Base-by-base conservation (phyloP, 2,329 filamentous ascomycete species). In the Sporothrix humicola region DNA sequence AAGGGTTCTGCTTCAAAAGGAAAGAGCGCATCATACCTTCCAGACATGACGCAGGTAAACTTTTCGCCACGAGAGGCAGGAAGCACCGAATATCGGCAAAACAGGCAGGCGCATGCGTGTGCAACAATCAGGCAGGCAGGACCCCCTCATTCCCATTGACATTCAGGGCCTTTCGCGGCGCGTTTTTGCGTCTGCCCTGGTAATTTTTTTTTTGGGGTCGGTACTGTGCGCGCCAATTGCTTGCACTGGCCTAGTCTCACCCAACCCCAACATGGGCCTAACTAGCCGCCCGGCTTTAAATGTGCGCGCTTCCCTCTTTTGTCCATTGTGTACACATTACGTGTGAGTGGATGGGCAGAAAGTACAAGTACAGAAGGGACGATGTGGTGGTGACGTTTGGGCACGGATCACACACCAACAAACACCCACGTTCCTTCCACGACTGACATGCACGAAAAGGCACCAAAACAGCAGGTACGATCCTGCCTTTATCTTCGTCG, bases 231-330 rank as follows among this genome's bases (percentile, higher is more conserved):
- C 52, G 17, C 15, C 9, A 20, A 15, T 15, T 54, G 20, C 12
- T n/a, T 20, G n/a, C 68, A 70, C 68, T 70, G 68, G 26, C 37
- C 13, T 44, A 17, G 50, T 26, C 26, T 54, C 23, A 69, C n/a
- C 15, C 50, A 15, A 9, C 65, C 68, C 50, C 68, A 58, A 20
- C 23, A 46, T 56, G 46, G n/a, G 31, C 52, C 44, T 68, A n/a
- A 37, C 26, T 72, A 72, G 70, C 70, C 70, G 70, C 70, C 31
- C 70, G 70, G 70, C 58, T 72, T 71, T 63, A 37, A 61, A 31
- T 58, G 23, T 31, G 42, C 52, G 56, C 56, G 23, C 56, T 71
- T 71, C 54, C 52, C 66, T 66, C 68, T 70, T 58, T 70, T 52
- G 50, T 70, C 50, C 15, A 9, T 69, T 52, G 46, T 54, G 46